Base-by-base conservation (phyloP, 305 asterid genomes). In the Plantago lanceolata region DNA sequence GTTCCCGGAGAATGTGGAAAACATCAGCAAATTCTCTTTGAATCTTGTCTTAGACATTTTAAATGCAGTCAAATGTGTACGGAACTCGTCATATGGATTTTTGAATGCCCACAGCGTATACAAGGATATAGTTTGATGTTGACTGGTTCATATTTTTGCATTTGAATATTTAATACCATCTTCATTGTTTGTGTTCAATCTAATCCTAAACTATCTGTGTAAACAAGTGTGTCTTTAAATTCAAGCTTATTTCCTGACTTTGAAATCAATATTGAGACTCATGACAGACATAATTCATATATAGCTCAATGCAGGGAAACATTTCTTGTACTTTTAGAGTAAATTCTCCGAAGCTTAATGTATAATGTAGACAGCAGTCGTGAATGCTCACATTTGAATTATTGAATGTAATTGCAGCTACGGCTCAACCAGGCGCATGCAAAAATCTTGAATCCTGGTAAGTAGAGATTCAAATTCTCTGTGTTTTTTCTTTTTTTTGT, bases 1-100 rank as follows among this genome's bases (percentile, higher is more conserved):
- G 59, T 55, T 17, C 59, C 59, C 26, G 40, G 59, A 55, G 20
- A 53, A 55, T 55, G 9, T 26, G 19, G 43, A 16, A 56, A 16
- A 56, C 45, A 28, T 19, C 29, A n/a, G 45, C 21, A 29, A 56
- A 2, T 7, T 56, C 21, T 0, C 15, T 56, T 56, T 29, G 20
- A 56, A 35, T 54, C 59, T 33, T 8, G 45, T 40, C 45, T 40
- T 40, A 9, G 45, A 11, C 40, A 33, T 40, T 40, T 8, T 40
- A 9, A 40, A 11, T 40, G 45, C 45, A 40, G 45, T 9, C 45
- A 40, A 40, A 40, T 40, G 45, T 11, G 45, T 8, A 40, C 15
- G 16, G 45, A 40, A 9, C 3, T 40, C 15, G 13, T 40, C 15
- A 12, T 40, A 40, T 40, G 45, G 15, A 40, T 40, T 40, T 40